A percentile compares a stretch with the other conserved stretches of the same genome.
phyloP scores from a whole-genome alignment of 495 filamentous ascomycete genomes.

The Aspergillus sclerotiicarbonarius region DNA sequence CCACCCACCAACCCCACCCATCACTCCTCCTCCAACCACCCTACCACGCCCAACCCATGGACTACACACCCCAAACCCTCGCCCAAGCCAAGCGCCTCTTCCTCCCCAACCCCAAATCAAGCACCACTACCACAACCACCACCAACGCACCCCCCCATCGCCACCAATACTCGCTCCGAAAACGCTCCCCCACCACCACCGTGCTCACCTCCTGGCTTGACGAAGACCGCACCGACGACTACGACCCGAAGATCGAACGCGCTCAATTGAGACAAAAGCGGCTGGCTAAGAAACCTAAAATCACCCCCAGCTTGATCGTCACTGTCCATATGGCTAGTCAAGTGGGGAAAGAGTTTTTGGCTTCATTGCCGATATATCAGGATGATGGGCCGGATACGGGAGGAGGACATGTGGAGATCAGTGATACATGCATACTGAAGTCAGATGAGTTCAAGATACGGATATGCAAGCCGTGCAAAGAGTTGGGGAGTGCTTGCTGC shows the following conservation, averaged over 20 bases:
- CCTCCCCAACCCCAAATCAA: neutral
- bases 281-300: neutral
- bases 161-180: slow-evolving; percentile 12
- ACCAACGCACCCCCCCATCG: neutral
- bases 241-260: neutral
- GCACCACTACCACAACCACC: neutral
- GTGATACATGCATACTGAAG: no score
- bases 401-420: no score
- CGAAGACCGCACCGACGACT: slow-evolving; percentile 15
- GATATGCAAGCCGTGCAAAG: no score
- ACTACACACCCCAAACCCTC: slow-evolving; percentile 6
- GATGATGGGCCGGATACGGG: no score
- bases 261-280: neutral
- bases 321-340: neutral
- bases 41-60: neutral
- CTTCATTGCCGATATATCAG: slow-evolving; percentile 7
- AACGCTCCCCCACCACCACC: neutral
- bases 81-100: slow-evolving; percentile 3
- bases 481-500: no score
- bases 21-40: neutral
- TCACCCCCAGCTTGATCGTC: neutral
- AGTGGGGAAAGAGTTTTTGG: neutral
- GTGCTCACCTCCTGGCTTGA: slow-evolving; percentile 10
- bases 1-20: neutral
- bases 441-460: no score